Evolutionary conservation across 2,329 filamentous ascomycete species (phyloP).

Genomic region (Myrmaecium sp.): DNA sequence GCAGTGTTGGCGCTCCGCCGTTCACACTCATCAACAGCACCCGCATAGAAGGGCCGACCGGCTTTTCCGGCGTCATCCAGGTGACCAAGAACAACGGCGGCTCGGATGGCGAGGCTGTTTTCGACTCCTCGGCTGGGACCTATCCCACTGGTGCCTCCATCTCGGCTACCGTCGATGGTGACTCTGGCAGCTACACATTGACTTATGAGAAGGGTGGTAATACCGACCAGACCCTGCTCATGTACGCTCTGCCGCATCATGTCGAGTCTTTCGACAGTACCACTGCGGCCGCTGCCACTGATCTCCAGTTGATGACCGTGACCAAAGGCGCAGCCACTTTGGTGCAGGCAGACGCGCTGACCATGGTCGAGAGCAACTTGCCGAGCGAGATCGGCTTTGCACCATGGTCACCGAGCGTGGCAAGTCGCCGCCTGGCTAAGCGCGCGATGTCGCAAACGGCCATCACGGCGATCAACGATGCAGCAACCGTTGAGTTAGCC

Average conservation of each 20-base stretch:
- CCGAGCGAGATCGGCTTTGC: slow-evolving; percentile 61
- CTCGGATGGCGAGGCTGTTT: slow-evolving; percentile 40
- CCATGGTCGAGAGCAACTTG: slow-evolving; percentile 54
- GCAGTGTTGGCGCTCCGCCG: too few relatives aligned
- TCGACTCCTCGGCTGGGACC: slow-evolving; percentile 61
- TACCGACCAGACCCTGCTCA: slow-evolving; percentile 42
- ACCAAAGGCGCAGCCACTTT: slow-evolving; percentile 73
- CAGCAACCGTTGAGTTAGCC: slow-evolving; percentile 53
- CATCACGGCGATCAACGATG: slow-evolving; percentile 40
- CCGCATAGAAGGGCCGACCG: slow-evolving; percentile 38
- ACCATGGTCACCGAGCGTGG: slow-evolving; percentile 55
- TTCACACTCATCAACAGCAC: slow-evolving; percentile 48
- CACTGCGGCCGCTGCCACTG: slow-evolving; percentile 32
- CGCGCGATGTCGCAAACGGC: slow-evolving; percentile 30
- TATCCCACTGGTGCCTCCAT: slow-evolving; percentile 48
- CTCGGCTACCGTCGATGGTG: slow-evolving; percentile 25
- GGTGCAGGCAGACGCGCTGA: slow-evolving; percentile 36
- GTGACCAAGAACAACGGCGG: slow-evolving; percentile 57
- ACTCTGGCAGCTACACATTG: slow-evolving; percentile 55
- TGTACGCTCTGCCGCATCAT: slow-evolving; percentile 88
- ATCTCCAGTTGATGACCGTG: slow-evolving; percentile 55
- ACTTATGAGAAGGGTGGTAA: slow-evolving; percentile 55
- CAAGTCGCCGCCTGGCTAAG: slow-evolving; percentile 21
- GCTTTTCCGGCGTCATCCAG: slow-evolving; percentile 45
- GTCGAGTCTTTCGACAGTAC: slow-evolving; percentile 51